A percentile compares a stretch with the other conserved stretches of the same genome.
Conservation (phyloP, 106 monocot species). For the Ottelia alismoides region DNA sequence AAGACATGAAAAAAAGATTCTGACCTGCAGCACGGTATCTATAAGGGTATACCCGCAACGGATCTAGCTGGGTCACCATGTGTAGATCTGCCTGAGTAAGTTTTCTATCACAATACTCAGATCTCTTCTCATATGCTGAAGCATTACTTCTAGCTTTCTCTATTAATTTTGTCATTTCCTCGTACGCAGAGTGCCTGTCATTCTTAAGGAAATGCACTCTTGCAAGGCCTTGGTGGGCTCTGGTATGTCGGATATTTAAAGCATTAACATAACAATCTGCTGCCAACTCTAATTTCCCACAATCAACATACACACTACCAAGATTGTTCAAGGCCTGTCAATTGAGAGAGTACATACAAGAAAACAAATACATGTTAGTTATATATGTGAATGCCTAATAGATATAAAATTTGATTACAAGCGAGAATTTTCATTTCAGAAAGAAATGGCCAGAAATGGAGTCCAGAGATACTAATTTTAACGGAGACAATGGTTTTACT, state of each 20-base stretch:
- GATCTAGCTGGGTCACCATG: constrained; percentile 88
- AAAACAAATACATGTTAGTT: too few relatives aligned
- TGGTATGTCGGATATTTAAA: constrained; percentile 85
- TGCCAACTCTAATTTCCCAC: constrained; percentile 78
- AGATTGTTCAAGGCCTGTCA: constrained; percentile 94
- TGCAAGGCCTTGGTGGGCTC: constrained; percentile 96
- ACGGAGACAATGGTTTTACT: too few relatives aligned
- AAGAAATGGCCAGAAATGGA: too few relatives aligned
- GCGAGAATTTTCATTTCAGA: too few relatives aligned
- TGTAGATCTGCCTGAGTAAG: constrained; percentile 73
- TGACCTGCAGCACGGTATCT: constrained; percentile 97
- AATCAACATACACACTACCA: constrained; percentile 95
- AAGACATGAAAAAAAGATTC: neutral
- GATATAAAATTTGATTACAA: too few relatives aligned
- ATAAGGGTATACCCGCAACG: constrained; percentile 88
- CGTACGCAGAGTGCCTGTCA: constrained; percentile 63
- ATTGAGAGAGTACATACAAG: too few relatives aligned
- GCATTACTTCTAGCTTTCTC: constrained; percentile 88
- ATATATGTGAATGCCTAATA: too few relatives aligned
- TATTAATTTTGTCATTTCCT: constrained; percentile 91
- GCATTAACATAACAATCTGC: constrained; percentile 90
- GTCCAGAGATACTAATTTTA: too few relatives aligned
- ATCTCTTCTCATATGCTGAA: constrained; percentile 96
- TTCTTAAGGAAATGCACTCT: constrained; percentile 88
- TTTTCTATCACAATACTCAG: constrained; percentile 87